Base-by-base conservation (phyloP, 805 yeast genomes). In the Ogataea angusta region DNA sequence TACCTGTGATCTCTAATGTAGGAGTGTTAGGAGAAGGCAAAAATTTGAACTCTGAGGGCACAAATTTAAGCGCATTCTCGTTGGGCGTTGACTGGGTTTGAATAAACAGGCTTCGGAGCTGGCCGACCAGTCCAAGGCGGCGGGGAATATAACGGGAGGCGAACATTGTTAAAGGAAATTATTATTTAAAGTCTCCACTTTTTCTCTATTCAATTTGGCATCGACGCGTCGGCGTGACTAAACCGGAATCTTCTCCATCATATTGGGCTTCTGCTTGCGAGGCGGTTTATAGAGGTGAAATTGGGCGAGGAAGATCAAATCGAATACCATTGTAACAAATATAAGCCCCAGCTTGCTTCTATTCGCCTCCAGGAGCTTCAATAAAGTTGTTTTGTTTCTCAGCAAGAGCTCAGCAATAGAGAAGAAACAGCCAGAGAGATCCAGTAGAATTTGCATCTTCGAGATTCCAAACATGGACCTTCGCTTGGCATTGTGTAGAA, bases 41-140 rank as follows among this genome's bases (percentile, higher is more conserved):
- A n/a, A 87, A 75, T 31, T 70, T 68, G 63, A 73, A 77, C 13
- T 53, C 51, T 10, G 88, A 80, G 1, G 96, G 95, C 23, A 86
- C 61, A 53, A 88, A 88, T 68, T 88, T 88, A 42, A 88, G 63
- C 0, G 96, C 96, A 51, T 85, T 80, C 39, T 80, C 90, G 57
- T 88, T 88, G 2, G 96, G 96, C 0, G 96, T 88, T 22, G 81
- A 78, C 24, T 83, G 80, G 0, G 96, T 88, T 59, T 86, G 95
- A 31, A 88, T 88, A 60, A 80, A 83, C 23, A 83, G 57, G 31
- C 43, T 36, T 31, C 64, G 50, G 12, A 46, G 39, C 38, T 44
- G 51, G 23, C 15, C 26, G 17, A 15, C 32, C 21, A 24, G 12
- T 8, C n/a, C 30, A 16, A 3, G 26, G 13, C 19, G 21, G 16